phyloP scores from a whole-genome alignment of 2,329 filamentous ascomycete genomes.

The Epichloe typhina region DNA sequence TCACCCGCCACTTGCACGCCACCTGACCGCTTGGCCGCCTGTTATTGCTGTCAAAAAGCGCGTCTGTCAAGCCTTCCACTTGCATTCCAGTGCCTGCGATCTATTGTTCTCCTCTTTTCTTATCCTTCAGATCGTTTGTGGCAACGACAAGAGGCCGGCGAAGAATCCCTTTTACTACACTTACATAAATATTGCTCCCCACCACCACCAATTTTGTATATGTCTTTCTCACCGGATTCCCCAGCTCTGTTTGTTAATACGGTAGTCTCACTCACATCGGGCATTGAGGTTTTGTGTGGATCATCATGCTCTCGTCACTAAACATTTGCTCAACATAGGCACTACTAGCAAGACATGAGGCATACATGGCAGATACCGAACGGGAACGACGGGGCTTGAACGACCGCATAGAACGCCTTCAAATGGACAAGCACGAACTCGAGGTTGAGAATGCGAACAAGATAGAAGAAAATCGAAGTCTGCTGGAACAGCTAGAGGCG shows the following conservation, averaged over 20 bases:
- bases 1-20: not conserved
- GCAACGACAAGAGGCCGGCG: not conserved
- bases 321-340: conserved; percentile 64
- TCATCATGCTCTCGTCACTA: conserved; percentile 38
- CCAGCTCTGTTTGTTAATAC: not conserved
- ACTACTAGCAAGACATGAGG: conserved; percentile 80
- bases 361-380: conserved; percentile 87
- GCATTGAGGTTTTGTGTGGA: not conserved
- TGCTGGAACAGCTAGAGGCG: conserved; percentile 73
- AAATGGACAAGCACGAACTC: conserved; percentile 58
- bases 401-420: conserved; percentile 60
- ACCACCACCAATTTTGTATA: too few species aligned
- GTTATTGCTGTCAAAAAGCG: not conserved
- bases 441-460: conserved; percentile 65
- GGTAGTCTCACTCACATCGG: not conserved
- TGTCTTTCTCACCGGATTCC: not conserved
- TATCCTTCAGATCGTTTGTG: not conserved
- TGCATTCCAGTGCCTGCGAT: conserved; percentile 4
- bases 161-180: not conserved
- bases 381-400: conserved; percentile 65
- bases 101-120: not conserved
- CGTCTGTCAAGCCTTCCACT: not conserved
- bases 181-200: not conserved
- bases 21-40: not conserved
- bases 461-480: conserved; percentile 67